These are phyloP conservation scores for Physaria fendleri DNA, from an alignment of 345 rosid genomes.

Conservation along the genomic window DNA sequence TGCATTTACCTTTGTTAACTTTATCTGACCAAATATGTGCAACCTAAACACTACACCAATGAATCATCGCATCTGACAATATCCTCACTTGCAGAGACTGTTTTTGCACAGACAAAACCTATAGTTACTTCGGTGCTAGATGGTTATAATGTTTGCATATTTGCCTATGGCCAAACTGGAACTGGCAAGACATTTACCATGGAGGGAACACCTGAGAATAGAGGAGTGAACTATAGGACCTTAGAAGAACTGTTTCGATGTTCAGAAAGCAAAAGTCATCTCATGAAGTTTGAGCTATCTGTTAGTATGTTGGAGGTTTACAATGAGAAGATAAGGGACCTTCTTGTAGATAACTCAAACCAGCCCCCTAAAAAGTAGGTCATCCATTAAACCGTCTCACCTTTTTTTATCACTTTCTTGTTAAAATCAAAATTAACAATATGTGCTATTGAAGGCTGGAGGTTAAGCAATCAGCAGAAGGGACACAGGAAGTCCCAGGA, in stretches of 20 bases:
- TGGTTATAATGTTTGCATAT: slow-evolving; percentile 91
- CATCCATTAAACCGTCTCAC: neutral
- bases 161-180: slow-evolving; percentile 98
- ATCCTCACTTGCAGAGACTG: slow-evolving; percentile 54
- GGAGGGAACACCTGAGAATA: slow-evolving; percentile 83
- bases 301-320: slow-evolving; percentile 99
- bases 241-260: slow-evolving; percentile 70
- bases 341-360: slow-evolving; percentile 64
- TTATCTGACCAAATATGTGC: neutral
- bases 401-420: slow-evolving; percentile 14
- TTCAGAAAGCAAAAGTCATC: slow-evolving; percentile 50
- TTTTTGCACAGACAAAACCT: slow-evolving; percentile 80
- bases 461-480: slow-evolving; percentile 91
- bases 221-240: slow-evolving; percentile 94
- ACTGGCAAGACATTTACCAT: slow-evolving; percentile 96
- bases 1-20: slow-evolving; percentile 1
- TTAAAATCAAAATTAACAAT: neutral
- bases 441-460: slow-evolving; percentile 60
- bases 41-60: neutral
- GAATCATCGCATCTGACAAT: slow-evolving; percentile 8
- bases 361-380: slow-evolving; percentile 73
- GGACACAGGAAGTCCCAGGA: slow-evolving; percentile 95
- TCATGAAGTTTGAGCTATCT: slow-evolving; percentile 57
- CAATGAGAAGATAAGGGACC: slow-evolving; percentile 92
- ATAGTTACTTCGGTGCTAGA: slow-evolving; percentile 78